Percentiles rank a stretch among this genome's conserved stretches.
phyloP scores from a whole-genome alignment of 805 yeast genomes.

The Ogataea zsoltii region DNA sequence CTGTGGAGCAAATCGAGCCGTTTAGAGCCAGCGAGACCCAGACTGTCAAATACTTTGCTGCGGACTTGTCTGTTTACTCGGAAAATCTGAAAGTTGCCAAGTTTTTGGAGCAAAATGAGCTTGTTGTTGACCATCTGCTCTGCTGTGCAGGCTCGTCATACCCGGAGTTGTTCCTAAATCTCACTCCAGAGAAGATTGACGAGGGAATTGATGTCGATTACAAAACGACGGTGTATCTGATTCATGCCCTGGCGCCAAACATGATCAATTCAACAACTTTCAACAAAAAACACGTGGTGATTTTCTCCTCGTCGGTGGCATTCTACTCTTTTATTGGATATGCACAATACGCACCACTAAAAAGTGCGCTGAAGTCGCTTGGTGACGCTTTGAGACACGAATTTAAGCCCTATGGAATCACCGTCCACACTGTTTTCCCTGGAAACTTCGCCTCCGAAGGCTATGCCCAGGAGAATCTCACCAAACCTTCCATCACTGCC shows the following conservation, averaged over 20 bases:
- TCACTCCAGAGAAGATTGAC: conserved; percentile 56
- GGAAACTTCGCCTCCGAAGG: conserved; percentile 94
- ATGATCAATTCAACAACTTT: conserved; percentile 22
- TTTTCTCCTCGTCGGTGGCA: conserved; percentile 76
- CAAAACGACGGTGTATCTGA: conserved; percentile 65
- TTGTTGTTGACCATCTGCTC: conserved; percentile 67
- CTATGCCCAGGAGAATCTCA: conserved; percentile 70
- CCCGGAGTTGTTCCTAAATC: conserved; percentile 76
- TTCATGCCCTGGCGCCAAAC: conserved; percentile 62
- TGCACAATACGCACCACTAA: conserved; percentile 85
- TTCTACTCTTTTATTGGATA: conserved; percentile 91
- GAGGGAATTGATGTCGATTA: conserved; percentile 71
- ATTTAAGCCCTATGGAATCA: conserved; percentile 60
- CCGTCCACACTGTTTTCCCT: conserved; percentile 76
- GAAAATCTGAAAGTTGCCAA: conserved; percentile 41
- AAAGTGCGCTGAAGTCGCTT: conserved; percentile 76
- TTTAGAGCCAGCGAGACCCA: conserved; percentile 33
- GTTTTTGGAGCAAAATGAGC: conserved; percentile 25
- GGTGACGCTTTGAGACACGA: conserved; percentile 84
- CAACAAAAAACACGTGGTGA: conserved; percentile 51
- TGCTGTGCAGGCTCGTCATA: conserved; percentile 88
- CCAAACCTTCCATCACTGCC: conserved; percentile 84
- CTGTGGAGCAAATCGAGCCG: conserved; percentile 46
- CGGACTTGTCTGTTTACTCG: conserved; percentile 69
- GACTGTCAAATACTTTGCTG: conserved; percentile 46